phyloP scores from a whole-genome alignment of 208 protist species.

The Herpetomonas samuelpessoai region DNA sequence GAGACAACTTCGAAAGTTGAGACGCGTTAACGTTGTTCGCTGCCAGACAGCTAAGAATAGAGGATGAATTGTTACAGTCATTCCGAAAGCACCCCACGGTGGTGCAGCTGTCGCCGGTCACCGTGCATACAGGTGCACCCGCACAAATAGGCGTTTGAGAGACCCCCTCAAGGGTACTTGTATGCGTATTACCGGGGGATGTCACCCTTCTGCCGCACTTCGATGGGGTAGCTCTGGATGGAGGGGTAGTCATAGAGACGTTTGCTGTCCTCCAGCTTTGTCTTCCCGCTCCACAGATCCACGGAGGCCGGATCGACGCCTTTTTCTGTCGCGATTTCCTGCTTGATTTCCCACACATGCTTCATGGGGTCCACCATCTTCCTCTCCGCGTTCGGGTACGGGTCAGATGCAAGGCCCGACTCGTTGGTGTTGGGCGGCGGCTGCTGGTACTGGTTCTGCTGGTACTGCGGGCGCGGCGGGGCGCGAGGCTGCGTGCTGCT shows the following conservation, averaged over 20 bases:
- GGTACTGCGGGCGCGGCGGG: conserved; percentile 29
- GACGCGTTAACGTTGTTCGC: no score
- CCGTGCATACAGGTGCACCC: no score
- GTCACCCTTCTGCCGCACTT: conserved; percentile 91
- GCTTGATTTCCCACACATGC: conserved; percentile 85
- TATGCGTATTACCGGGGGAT: conserved; percentile 63
- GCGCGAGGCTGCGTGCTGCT: conserved; percentile 34
- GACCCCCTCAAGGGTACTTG: no score
- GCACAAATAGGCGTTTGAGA: no score
- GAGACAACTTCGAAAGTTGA: no score
- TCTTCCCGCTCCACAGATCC: conserved; percentile 88
- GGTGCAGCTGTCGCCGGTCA: no score
- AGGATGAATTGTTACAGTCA: no score
- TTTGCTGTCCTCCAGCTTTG: conserved; percentile 84
- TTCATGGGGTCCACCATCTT: conserved; percentile 93
- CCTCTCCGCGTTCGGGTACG: conserved; percentile 85
- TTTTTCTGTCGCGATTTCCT: conserved; percentile 80
- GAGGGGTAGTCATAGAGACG: conserved; percentile 89
- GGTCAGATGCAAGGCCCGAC: conserved; percentile 69
- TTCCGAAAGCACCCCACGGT: no score
- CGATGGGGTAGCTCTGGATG: conserved; percentile 87
- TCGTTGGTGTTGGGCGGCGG: conserved; percentile 44
- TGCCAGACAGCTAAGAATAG: no score
- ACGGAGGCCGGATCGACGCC: conserved; percentile 74
- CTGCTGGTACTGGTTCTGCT: conserved; percentile 40